These are phyloP conservation scores for Claviceps spartinae DNA, from an alignment of 2,329 filamentous ascomycete species.

Conservation along the genomic window DNA sequence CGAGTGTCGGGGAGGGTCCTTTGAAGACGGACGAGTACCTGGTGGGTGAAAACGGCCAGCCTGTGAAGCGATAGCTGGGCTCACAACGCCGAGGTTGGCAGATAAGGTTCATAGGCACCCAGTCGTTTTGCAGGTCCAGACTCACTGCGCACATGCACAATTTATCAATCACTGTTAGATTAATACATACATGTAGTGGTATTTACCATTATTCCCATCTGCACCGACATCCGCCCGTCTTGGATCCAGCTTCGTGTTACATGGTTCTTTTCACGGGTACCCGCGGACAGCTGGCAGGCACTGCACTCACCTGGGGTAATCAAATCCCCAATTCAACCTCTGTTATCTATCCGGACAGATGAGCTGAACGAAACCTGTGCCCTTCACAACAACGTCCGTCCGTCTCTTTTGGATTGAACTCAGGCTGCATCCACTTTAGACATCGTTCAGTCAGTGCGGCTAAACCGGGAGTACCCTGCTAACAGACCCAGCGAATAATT, in stretches of 20 bases:
- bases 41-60: constrained; percentile 51
- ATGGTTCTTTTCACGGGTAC: neutral
- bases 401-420: neutral
- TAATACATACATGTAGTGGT: too few relatives aligned
- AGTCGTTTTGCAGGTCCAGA: neutral
- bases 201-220: too few relatives aligned
- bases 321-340: neutral
- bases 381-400: neutral
- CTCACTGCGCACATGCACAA: neutral
- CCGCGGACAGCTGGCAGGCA: constrained; percentile 2
- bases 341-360: neutral
- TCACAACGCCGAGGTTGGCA: neutral
- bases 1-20: constrained; percentile 81
- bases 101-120: neutral
- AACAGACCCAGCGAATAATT: neutral
- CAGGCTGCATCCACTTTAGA: neutral
- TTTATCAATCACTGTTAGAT: too few relatives aligned
- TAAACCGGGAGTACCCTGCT: neutral
- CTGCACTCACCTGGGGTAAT: neutral
- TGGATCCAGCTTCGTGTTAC: too few relatives aligned
- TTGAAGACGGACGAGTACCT: constrained; percentile 65
- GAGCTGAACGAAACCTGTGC: neutral
- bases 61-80: constrained; percentile 18
- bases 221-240: too few relatives aligned
- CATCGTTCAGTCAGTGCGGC: neutral